Percentiles rank a stretch among this genome's conserved stretches.
Conservation (phyloP, 345 rosid genomes). For the Acer saccharum region DNA sequence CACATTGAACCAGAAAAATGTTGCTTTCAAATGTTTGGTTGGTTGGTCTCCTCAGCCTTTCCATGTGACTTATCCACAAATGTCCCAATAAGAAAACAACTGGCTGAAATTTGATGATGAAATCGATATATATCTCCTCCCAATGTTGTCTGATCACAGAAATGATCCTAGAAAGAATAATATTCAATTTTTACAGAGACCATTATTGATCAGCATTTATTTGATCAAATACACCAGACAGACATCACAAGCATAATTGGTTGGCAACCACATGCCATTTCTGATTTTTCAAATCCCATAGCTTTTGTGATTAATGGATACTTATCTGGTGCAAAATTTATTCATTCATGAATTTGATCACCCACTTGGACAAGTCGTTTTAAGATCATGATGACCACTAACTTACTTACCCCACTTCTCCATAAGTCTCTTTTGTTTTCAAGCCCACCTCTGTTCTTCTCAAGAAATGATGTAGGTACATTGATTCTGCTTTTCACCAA, state of each 20-base stretch:
- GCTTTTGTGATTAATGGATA: background rate
- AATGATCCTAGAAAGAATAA: background rate
- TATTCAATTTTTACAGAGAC: background rate
- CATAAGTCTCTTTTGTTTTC: background rate
- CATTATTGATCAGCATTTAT: background rate
- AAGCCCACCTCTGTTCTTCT: background rate
- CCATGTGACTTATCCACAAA: background rate
- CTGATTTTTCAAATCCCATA: background rate
- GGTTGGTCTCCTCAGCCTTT: too few relatives aligned
- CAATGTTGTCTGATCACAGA: background rate
- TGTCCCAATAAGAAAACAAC: background rate
- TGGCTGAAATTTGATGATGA: background rate
- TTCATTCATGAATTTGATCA: slow-evolving; percentile 2
- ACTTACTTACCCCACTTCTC: background rate
- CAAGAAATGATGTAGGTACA: background rate
- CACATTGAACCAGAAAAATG: background rate
- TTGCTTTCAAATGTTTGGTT: background rate
- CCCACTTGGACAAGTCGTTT: background rate
- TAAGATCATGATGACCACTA: background rate
- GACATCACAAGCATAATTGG: background rate
- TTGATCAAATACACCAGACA: too few relatives aligned
- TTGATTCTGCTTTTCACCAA: background rate
- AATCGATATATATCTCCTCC: background rate
- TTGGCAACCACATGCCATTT: background rate
- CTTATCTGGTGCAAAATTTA: too few relatives aligned